Conservation (phyloP, 371 early-diverging fungal species). For the Sporodiniella umbellata region DNA sequence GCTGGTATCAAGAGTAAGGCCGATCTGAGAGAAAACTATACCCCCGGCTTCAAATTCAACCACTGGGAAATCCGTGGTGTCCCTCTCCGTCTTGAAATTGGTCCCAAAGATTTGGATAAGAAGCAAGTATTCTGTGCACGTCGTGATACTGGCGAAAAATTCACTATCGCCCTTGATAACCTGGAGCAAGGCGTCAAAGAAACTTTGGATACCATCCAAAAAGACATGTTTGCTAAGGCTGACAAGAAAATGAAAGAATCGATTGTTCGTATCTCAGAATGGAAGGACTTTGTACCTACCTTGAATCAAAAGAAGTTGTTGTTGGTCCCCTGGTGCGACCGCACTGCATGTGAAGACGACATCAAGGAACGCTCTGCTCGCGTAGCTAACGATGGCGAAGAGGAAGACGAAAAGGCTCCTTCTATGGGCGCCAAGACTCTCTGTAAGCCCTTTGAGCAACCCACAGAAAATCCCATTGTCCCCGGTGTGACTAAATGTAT, state of each 20-base stretch:
- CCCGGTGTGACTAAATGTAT: slow-evolving; percentile 81
- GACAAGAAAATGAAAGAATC: slow-evolving; percentile 76
- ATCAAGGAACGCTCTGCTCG: slow-evolving; percentile 94
- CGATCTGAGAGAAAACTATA: slow-evolving; percentile 91
- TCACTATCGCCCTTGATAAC: slow-evolving; percentile 60
- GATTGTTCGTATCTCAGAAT: slow-evolving; percentile 74
- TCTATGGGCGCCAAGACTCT: slow-evolving; percentile 99
- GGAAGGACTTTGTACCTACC: slow-evolving; percentile 92
- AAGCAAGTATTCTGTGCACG: slow-evolving; percentile 81
- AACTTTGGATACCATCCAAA: slow-evolving; percentile 86
- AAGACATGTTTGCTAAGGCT: slow-evolving; percentile 91
- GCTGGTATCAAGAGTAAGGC: slow-evolving; percentile 86
- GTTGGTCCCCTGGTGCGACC: slow-evolving; percentile 97
- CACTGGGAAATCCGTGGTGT: slow-evolving; percentile 99
- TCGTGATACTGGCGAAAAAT: slow-evolving; percentile 83
- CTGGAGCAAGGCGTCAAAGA: slow-evolving; percentile 60
- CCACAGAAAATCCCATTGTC: slow-evolving; percentile 71
- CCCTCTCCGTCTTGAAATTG: slow-evolving; percentile 98
- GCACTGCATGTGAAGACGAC: slow-evolving; percentile 90
- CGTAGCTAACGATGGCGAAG: slow-evolving; percentile 62
- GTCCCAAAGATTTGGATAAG: slow-evolving; percentile 94
- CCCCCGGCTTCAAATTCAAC: slow-evolving; percentile 99
- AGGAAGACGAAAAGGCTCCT: slow-evolving; percentile 93
- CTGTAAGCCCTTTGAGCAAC: slow-evolving; percentile 97
- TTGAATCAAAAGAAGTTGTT: slow-evolving; percentile 89